A percentile compares a stretch with the other conserved stretches of the same genome.
Conservation (phyloP, 2,329 filamentous ascomycete species). For the Penicillium sp. region DNA sequence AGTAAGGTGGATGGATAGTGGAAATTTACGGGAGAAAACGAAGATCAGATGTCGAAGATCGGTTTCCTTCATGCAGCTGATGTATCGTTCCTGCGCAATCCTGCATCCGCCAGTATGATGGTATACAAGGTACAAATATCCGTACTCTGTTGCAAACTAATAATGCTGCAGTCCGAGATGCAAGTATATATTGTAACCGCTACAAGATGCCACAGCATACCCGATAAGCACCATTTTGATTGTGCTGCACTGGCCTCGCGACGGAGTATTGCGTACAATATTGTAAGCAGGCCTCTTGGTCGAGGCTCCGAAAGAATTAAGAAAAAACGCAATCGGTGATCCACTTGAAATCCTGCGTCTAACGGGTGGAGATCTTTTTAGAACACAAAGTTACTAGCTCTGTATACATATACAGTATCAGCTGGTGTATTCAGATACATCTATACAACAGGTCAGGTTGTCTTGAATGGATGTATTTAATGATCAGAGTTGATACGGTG, state of each 20-base stretch:
- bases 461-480: background rate
- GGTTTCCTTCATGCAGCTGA: slow-evolving; percentile 7
- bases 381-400: slow-evolving; percentile 5
- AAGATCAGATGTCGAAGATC: background rate
- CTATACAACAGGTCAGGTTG: background rate
- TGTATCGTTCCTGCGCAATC: slow-evolving; percentile 14
- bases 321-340: slow-evolving; percentile 20
- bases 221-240: background rate
- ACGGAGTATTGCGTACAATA: background rate
- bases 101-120: background rate
- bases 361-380: slow-evolving; percentile 19
- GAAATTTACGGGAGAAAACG: background rate
- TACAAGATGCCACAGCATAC: background rate
- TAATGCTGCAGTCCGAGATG: background rate
- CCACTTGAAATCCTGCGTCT: slow-evolving; percentile 19
- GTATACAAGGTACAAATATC: background rate
- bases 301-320: slow-evolving; percentile 17
- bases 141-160: background rate
- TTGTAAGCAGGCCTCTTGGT: slow-evolving; percentile 7
- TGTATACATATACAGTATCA: slow-evolving; percentile 13
- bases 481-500: background rate
- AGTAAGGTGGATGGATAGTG: background rate
- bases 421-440: background rate
- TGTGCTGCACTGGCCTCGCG: background rate
- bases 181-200: background rate